Conservation (phyloP, 2,329 filamentous ascomycete species). For the Didymella lethalis region DNA sequence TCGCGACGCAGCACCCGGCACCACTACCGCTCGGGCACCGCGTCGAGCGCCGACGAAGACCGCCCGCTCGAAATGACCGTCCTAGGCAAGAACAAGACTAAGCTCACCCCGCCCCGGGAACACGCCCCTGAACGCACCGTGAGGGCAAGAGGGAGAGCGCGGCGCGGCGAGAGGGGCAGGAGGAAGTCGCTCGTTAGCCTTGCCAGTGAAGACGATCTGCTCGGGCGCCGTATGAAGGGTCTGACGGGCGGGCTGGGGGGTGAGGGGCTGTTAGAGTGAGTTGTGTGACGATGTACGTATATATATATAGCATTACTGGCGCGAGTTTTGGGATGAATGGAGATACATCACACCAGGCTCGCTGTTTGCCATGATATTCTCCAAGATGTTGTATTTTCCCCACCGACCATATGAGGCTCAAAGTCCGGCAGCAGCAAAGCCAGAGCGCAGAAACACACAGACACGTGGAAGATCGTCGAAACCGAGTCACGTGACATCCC, state of each 20-base stretch:
- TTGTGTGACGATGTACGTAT: too few relatives aligned
- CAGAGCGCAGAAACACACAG: too few relatives aligned
- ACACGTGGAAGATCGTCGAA: too few relatives aligned
- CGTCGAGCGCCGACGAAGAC: conserved; percentile 80
- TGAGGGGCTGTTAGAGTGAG: conserved; percentile 15
- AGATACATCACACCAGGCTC: neutral
- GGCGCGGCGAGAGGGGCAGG: conserved; percentile 41
- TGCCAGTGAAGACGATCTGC: conserved; percentile 58
- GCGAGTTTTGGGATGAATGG: neutral
- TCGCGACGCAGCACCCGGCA: conserved; percentile 50
- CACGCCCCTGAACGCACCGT: conserved; percentile 6
- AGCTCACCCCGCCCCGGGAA: conserved; percentile 27
- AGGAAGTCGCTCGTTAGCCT: conserved; percentile 56
- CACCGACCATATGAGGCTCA: too few relatives aligned
- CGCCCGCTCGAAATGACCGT: conserved; percentile 78
- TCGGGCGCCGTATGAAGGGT: conserved; percentile 58
- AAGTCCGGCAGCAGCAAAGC: too few relatives aligned
- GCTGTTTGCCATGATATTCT: too few relatives aligned
- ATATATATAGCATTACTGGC: neutral
- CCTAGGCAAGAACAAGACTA: conserved; percentile 33
- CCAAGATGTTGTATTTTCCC: too few relatives aligned
- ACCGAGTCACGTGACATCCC: too few relatives aligned
- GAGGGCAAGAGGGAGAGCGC: conserved; percentile 36
- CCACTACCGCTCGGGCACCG: conserved; percentile 60
- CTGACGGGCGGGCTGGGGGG: conserved; percentile 54